Percentiles rank a stretch among this genome's conserved stretches.
Conservation (phyloP, 2,329 filamentous ascomycete species). For the Colletotrichum somersetense region DNA sequence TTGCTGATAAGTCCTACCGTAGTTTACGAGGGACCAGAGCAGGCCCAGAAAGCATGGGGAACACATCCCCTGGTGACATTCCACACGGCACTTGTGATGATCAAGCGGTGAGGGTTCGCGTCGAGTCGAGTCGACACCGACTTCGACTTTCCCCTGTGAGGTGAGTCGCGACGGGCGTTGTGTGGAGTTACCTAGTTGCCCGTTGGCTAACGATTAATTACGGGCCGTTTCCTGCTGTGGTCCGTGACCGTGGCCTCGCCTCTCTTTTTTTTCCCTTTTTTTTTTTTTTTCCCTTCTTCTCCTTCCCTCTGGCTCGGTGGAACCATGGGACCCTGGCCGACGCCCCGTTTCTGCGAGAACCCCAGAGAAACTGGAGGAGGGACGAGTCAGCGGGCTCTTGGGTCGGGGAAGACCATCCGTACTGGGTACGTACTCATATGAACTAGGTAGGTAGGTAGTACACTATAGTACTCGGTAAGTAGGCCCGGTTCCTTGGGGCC, state of each 20-base stretch:
- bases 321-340: slow-evolving; percentile 3
- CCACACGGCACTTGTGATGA: slow-evolving; percentile 28
- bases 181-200: slow-evolving; percentile 23
- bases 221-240: slow-evolving; percentile 35
- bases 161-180: slow-evolving; percentile 6
- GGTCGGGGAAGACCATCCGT: neutral
- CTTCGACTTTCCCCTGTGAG: neutral
- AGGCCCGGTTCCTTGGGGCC: too few relatives aligned
- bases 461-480: too few relatives aligned
- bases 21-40: slow-evolving; percentile 13
- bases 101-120: slow-evolving; percentile 39
- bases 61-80: slow-evolving; percentile 33
- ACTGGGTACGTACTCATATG: too few relatives aligned
- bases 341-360: slow-evolving; percentile 32
- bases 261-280: neutral
- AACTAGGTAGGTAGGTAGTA: too few relatives aligned
- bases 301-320: neutral
- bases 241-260: slow-evolving; percentile 18
- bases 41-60: slow-evolving; percentile 6
- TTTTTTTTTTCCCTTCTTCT: too few relatives aligned
- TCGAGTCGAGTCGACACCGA: slow-evolving; percentile 11
- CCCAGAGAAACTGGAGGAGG: slow-evolving; percentile 21
- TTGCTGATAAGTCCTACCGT: slow-evolving; percentile 2
- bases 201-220: slow-evolving; percentile 40
- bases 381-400: slow-evolving; percentile 30